Evolutionary conservation across 2,329 filamentous ascomycete species (phyloP), one percentile per base, ranked within the genome.

Genomic region (Lasiodiplodia gonubiensis): DNA sequence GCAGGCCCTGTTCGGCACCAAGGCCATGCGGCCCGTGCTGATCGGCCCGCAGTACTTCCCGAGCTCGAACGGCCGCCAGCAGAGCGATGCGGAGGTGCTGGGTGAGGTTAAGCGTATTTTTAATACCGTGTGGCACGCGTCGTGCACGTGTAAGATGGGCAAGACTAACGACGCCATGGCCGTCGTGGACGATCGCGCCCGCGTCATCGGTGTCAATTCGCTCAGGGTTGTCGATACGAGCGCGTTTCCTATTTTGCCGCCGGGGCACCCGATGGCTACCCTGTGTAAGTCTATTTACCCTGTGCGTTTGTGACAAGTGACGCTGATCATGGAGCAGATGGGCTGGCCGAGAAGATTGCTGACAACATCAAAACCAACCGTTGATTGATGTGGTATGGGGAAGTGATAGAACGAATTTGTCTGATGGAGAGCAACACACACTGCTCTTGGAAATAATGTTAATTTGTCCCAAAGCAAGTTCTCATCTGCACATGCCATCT

Each of bases 21-120:
- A 71, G 21, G 73, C 73, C 2, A 68, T 68, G 3, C 76, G 77
- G 57, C 68, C 71, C n/a, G 66, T 70, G 1, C 75, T 83, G 74
- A 78, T 85, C 18, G 88, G 87, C 0, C 78, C 78, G 0, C 87
- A 90, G 87, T 1, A 86, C 82, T 74, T 82, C 84, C 66, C 64
- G 7, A 51, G 81, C 89, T 14, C 87, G 86, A 71, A 77, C 0
- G 77, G 75, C 73, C 78, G 77, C 68, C 76, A 75, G 4, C 21
- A n/a, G 25, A 51, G 16, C 46, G 60, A 52, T 16, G 86, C 89
- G 69, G 85, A 89, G 74, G 75, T 74, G 55, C 81, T 83, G 72
- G 85, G 78, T 64, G 83, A 78, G 71, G 81, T 89, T 42, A 89
- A 87, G 87, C 78, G 84, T 48, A 53, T 16, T 25, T 35, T 64